phyloP scores from a whole-genome alignment of 169 alveolate genomes.

The Plasmodium gonderi region DNA sequence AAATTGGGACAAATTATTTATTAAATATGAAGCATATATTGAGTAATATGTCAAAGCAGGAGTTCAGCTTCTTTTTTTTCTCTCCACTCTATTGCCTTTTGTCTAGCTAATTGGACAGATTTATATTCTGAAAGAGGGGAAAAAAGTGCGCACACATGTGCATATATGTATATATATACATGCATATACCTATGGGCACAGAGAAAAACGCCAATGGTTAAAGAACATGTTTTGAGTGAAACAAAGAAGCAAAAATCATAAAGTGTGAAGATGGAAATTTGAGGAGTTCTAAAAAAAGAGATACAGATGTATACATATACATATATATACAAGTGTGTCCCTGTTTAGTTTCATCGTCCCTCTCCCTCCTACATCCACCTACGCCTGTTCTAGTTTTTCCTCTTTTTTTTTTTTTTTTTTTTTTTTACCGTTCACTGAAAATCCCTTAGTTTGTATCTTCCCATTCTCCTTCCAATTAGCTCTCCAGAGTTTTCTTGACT shows the following conservation, averaged over 20 bases:
- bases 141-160: background rate
- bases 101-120: constrained; percentile 68
- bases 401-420: background rate
- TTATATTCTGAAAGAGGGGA: constrained; percentile 38
- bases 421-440: constrained; percentile 71
- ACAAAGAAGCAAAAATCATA: background rate
- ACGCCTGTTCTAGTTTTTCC: background rate
- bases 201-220: too few relatives aligned
- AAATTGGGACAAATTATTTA: background rate
- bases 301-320: background rate
- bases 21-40: constrained; percentile 1
- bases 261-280: background rate
- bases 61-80: constrained; percentile 69
- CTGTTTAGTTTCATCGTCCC: background rate
- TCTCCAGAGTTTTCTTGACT: constrained; percentile 70
- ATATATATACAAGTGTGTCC: background rate
- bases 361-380: background rate
- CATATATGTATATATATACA: background rate
- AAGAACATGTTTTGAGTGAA: too few relatives aligned
- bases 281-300: background rate
- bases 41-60: constrained; percentile 13
- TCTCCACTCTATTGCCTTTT: constrained; percentile 74
- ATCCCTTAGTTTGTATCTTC: constrained; percentile 69
- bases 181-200: too few relatives aligned
- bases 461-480: constrained; percentile 77